Evolutionary conservation across 2,329 filamentous ascomycete genomes (phyloP).

Genomic region (Dendrostoma leiphaemia): DNA sequence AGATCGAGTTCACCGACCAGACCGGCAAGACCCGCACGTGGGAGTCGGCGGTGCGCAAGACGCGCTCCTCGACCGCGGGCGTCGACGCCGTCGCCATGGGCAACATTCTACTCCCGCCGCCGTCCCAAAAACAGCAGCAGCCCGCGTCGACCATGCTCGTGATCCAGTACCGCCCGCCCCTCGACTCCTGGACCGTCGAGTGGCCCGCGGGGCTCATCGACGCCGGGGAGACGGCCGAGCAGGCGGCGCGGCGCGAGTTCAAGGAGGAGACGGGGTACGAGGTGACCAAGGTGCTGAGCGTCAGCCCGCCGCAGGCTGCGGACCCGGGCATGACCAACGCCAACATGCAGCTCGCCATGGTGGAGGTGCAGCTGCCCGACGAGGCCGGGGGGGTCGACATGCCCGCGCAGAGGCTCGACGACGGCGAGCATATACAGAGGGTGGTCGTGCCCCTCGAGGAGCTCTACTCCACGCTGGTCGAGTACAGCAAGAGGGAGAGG

Average conservation of each 20-base stretch:
- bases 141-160: slow-evolving; percentile 43
- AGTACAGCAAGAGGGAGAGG: slow-evolving; percentile 45
- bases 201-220: slow-evolving; percentile 55
- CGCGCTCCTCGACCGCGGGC: slow-evolving; percentile 45
- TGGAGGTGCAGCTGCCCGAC: slow-evolving; percentile 52
- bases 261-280: slow-evolving; percentile 57
- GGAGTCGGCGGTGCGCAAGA: slow-evolving; percentile 60
- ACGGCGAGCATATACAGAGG: slow-evolving; percentile 61
- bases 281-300: slow-evolving; percentile 40
- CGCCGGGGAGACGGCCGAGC: slow-evolving; percentile 47
- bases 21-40: slow-evolving; percentile 52
- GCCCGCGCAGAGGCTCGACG: slow-evolving; percentile 58
- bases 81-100: slow-evolving; percentile 64
- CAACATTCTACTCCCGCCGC: slow-evolving; percentile 51
- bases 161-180: slow-evolving; percentile 51
- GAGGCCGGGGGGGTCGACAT: slow-evolving; percentile 38
- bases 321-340: slow-evolving; percentile 60
- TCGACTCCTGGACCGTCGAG: slow-evolving; percentile 52
- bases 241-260: slow-evolving; percentile 52
- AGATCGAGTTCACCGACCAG: slow-evolving; percentile 57
- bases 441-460: slow-evolving; percentile 55
- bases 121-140: slow-evolving; percentile 28
- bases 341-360: slow-evolving; percentile 60
- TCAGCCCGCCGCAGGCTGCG: slow-evolving; percentile 52
- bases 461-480: slow-evolving; percentile 52